Conservation (phyloP, 805 yeast species). For the Kodamaea neixiangensis region DNA sequence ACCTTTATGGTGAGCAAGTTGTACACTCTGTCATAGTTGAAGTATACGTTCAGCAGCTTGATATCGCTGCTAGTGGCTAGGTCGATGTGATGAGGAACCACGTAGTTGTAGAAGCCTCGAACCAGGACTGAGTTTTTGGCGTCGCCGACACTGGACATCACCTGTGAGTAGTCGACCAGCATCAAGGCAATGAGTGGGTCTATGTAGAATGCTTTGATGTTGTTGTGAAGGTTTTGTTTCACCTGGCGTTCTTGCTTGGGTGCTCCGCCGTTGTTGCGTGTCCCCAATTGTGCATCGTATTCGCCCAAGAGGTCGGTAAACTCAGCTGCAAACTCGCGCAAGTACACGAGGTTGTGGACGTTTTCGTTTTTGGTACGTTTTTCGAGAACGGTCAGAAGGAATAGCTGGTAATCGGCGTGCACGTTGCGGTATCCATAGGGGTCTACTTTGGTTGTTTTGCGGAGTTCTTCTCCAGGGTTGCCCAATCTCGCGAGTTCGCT, state of each 20-base stretch:
- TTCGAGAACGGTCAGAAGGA: conserved; percentile 15
- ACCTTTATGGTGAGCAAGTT: conserved; percentile 28
- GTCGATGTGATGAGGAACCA: conserved; percentile 3
- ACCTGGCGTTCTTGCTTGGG: conserved; percentile 22
- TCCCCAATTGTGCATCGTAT: conserved; percentile 15
- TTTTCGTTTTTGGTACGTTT: conserved; percentile 12
- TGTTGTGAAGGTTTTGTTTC: conserved; percentile 35
- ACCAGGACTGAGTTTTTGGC: conserved; percentile 23
- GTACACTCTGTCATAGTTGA: conserved; percentile 21
- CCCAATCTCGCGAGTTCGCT: conserved; percentile 16
- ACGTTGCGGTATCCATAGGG: conserved; percentile 24
- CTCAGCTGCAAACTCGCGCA: conserved; percentile 20
- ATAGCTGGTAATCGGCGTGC: conserved; percentile 25
- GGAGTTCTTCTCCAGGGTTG: conserved; percentile 13
- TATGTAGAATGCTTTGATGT: conserved; percentile 36
- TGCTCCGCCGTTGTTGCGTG: not conserved
- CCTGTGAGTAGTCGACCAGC: conserved; percentile 29
- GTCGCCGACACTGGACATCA: conserved; percentile 32
- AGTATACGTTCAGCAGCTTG: conserved; percentile 20
- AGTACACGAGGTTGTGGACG: conserved; percentile 15
- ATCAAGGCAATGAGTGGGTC: conserved; percentile 42
- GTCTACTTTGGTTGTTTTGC: conserved; percentile 12
- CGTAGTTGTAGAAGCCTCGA: conserved; percentile 23
- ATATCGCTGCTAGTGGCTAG: conserved; percentile 5
- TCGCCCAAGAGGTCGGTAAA: conserved; percentile 20